A percentile compares a stretch with the other conserved stretches of the same genome.
Conservation (phyloP, 352 stramenopile species). For the Phytophthora tentaculata region DNA sequence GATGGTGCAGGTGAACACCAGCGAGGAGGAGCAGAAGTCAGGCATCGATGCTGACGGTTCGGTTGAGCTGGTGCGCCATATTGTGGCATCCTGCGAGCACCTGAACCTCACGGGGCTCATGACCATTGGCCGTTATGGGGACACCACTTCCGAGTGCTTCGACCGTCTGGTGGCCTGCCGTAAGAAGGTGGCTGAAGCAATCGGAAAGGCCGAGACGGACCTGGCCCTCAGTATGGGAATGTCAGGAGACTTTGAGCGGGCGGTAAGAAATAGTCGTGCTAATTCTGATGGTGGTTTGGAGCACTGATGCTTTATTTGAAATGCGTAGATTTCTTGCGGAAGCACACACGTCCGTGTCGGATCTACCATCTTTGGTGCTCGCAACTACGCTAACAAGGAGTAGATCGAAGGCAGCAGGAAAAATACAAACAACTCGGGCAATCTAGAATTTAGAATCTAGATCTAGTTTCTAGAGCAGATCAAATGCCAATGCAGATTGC, state of each 20-base stretch:
- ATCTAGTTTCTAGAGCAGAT: conserved; percentile 56
- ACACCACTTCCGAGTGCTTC: conserved; percentile 93
- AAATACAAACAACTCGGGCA: neutral
- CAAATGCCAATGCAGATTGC: conserved; percentile 71
- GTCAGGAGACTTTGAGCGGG: conserved; percentile 97
- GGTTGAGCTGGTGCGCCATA: conserved; percentile 85
- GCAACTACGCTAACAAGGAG: conserved; percentile 86
- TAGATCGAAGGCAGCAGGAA: conserved; percentile 30
- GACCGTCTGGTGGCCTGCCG: conserved; percentile 85
- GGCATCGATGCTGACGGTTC: conserved; percentile 87
- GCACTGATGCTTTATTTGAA: neutral
- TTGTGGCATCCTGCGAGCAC: conserved; percentile 89
- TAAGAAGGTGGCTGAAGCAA: conserved; percentile 66
- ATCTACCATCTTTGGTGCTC: conserved; percentile 97
- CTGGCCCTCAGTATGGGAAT: conserved; percentile 99
- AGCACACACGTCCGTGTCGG: conserved; percentile 97
- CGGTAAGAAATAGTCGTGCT: conserved; percentile 46
- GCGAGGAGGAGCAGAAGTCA: conserved; percentile 97
- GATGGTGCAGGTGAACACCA: conserved; percentile 99
- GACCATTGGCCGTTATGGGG: conserved; percentile 97
- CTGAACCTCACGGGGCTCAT: conserved; percentile 97
- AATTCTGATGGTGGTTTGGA: neutral
- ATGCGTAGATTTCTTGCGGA: conserved; percentile 90
- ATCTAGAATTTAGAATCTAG: neutral
- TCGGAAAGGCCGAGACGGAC: conserved; percentile 63